Percentiles rank a stretch among this genome's conserved stretches.
Evolutionary conservation across 768 basidiomycete genomes (phyloP).

Genomic region (Lactarius sp.): DNA sequence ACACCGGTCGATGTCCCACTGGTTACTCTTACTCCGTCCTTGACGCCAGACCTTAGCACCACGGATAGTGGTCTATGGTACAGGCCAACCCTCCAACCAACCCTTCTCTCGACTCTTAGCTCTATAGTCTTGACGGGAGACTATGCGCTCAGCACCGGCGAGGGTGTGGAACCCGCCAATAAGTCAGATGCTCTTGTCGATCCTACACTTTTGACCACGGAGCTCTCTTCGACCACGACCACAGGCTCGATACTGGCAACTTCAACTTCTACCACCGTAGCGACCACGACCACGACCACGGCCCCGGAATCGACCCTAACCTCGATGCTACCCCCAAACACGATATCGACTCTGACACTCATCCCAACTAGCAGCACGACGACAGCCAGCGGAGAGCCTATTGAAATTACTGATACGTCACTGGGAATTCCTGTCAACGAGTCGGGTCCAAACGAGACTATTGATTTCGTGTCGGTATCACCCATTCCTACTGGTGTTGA

Average conservation of each 20-base stretch:
- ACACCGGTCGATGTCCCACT: not conserved
- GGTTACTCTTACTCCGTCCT: not conserved
- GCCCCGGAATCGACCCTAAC: not conserved
- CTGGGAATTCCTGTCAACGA: not conserved
- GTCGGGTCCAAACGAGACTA: not conserved
- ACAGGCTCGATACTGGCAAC: not conserved
- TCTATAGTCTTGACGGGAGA: not conserved
- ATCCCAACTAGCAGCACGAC: not conserved
- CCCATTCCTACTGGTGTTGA: not conserved
- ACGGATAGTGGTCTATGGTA: not conserved
- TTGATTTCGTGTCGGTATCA: not conserved
- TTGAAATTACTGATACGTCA: not conserved
- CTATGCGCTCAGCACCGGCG: not conserved
- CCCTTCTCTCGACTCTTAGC: not conserved
- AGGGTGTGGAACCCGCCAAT: not conserved
- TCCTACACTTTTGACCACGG: not conserved
- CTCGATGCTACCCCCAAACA: too few relatives aligned
- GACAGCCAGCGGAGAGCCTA: not conserved
- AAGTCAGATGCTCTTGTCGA: not conserved
- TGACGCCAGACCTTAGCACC: not conserved
- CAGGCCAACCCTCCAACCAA: not conserved
- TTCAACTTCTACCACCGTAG: not conserved
- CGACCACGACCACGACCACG: not conserved
- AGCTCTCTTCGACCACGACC: not conserved
- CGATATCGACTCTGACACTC: not conserved